Percentiles rank a stretch among this genome's conserved stretches.
phyloP scores from a whole-genome alignment of 305 asterid species.

The Fraxinus paxiana region DNA sequence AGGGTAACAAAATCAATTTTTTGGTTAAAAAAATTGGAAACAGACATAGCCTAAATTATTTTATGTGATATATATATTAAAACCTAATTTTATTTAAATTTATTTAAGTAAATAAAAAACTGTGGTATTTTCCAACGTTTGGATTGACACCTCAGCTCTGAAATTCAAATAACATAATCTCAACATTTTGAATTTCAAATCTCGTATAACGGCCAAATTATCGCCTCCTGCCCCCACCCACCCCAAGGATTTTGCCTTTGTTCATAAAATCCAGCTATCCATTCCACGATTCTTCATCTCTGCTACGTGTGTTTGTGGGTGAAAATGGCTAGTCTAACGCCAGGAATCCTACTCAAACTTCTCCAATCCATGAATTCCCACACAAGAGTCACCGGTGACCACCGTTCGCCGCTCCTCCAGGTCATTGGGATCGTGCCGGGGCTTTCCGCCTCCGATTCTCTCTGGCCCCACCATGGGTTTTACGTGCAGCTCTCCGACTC shows the following conservation, averaged over 20 bases:
- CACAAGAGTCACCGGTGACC: constrained; percentile 82
- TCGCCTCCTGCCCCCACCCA: background rate
- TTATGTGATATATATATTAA: no score
- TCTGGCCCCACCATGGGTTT: constrained; percentile 78
- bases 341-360: constrained; percentile 79
- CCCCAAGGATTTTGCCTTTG: background rate
- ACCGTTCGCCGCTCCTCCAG: constrained; percentile 90
- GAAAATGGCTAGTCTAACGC: constrained; percentile 72
- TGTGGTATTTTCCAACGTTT: no score
- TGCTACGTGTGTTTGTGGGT: background rate
- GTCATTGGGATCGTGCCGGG: constrained; percentile 83
- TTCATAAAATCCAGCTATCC: background rate
- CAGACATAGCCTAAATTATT: no score
- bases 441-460: constrained; percentile 63
- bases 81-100: no score
- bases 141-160: no score
- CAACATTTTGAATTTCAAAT: no score
- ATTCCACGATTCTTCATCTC: background rate
- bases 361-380: constrained; percentile 81
- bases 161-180: no score
- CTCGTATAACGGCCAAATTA: background rate
- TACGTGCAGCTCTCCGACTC: constrained; percentile 91
- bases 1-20: no score
- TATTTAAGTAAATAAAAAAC: no score
- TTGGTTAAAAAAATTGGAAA: no score